Evolutionary conservation across 2,329 filamentous ascomycete species (phyloP).

Genomic region (Epichloe glyceriae): DNA sequence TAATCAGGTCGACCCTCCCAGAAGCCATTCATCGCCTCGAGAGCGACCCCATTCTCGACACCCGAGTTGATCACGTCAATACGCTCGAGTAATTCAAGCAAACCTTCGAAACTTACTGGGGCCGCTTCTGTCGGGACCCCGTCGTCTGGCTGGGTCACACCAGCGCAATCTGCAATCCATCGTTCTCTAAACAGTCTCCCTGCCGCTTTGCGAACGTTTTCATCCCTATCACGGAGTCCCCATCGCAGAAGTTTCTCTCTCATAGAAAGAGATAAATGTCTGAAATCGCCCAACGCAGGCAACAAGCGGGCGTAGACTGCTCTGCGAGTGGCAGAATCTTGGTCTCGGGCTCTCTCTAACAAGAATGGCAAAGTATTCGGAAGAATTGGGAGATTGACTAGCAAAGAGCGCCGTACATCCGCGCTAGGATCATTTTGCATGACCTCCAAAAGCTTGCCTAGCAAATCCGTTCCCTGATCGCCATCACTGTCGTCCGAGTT

Average conservation of each 20-base stretch:
- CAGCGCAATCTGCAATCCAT: conserved; percentile 96
- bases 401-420: conserved; percentile 76
- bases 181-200: conserved; percentile 81
- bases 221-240: conserved; percentile 88
- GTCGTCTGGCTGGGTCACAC: conserved; percentile 45
- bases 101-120: conserved; percentile 62
- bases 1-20: conserved; percentile 89
- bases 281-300: conserved; percentile 83
- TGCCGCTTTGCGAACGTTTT: conserved; percentile 84
- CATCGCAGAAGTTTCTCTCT: conserved; percentile 89
- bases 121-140: conserved; percentile 43
- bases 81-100: conserved; percentile 82
- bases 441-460: conserved; percentile 75
- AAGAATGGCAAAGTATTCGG: conserved; percentile 74
- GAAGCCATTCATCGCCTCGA: conserved; percentile 91
- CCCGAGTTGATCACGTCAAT: conserved; percentile 89
- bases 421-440: conserved; percentile 90
- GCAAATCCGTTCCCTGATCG: conserved; percentile 50
- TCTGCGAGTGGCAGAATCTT: conserved; percentile 71
- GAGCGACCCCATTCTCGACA: conserved; percentile 75
- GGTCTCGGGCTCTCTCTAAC: conserved; percentile 79
- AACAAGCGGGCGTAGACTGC: conserved; percentile 79
- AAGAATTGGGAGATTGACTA: conserved; percentile 81
- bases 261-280: conserved; percentile 85
- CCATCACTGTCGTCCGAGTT: conserved; percentile 58